Conservation (phyloP, 2,329 filamentous ascomycete species). For the Amesomyces nigricolor region DNA sequence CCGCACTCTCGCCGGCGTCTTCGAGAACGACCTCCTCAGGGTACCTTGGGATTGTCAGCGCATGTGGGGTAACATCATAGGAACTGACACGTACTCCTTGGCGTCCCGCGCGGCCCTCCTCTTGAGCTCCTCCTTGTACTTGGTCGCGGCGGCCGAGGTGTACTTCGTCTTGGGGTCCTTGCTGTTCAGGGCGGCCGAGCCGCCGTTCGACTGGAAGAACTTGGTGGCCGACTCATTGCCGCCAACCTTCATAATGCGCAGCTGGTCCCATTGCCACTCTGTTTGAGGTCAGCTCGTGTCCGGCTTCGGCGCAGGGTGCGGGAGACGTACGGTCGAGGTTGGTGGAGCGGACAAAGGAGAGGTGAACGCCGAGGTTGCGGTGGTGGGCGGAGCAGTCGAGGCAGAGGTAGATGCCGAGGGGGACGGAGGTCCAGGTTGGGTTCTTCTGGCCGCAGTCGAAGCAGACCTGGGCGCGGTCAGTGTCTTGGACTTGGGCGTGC, state of each 20-base stretch:
- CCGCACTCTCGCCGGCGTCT: constrained; percentile 59
- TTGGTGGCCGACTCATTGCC: constrained; percentile 97
- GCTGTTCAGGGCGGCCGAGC: constrained; percentile 86
- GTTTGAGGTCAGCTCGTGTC: constrained; percentile 22
- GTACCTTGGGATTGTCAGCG: constrained; percentile 49
- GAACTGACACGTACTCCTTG: constrained; percentile 58
- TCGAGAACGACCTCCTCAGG: constrained; percentile 81
- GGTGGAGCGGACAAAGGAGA: constrained; percentile 97
- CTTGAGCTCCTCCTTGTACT: constrained; percentile 97
- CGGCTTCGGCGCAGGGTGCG: not conserved
- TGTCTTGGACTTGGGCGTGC: not conserved
- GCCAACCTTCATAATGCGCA: constrained; percentile 95
- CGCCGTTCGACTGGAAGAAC: constrained; percentile 95
- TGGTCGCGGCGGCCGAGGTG: constrained; percentile 82
- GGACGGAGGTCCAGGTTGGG: constrained; percentile 96
- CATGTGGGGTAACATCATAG: not conserved
- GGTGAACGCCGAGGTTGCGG: constrained; percentile 95
- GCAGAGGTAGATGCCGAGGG: constrained; percentile 95
- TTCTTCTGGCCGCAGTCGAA: constrained; percentile 98
- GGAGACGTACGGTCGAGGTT: constrained; percentile 85
- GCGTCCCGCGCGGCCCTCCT: constrained; percentile 76
- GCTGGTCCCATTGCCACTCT: constrained; percentile 99
- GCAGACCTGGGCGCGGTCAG: constrained; percentile 62
- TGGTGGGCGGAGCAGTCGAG: constrained; percentile 97
- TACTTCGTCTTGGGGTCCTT: constrained; percentile 95